A percentile compares a stretch with the other conserved stretches of the same genome.
Conservation (phyloP, 2,329 filamentous ascomycete species). For the Hortaea sp. region DNA sequence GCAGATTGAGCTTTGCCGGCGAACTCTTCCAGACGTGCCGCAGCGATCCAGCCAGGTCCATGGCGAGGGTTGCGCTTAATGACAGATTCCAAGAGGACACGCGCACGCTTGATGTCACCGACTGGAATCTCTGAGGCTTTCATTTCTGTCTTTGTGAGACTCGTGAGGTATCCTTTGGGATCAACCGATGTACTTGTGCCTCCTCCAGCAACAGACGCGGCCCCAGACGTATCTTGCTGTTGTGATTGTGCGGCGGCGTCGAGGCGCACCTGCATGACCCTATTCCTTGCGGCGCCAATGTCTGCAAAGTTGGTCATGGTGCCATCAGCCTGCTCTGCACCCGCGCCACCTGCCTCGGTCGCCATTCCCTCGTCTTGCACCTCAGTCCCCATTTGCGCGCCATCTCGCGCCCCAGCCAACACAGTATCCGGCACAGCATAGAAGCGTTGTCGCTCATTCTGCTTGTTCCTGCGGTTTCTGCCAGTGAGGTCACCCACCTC, state of each 20-base stretch:
- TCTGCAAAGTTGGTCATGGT: constrained; percentile 98
- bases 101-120: constrained; percentile 88
- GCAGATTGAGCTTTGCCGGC: constrained; percentile 87
- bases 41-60: constrained; percentile 90
- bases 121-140: constrained; percentile 74
- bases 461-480: constrained; percentile 76
- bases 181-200: constrained; percentile 89
- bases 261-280: constrained; percentile 85
- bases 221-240: constrained; percentile 47
- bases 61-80: constrained; percentile 96
- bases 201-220: constrained; percentile 47
- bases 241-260: constrained; percentile 66
- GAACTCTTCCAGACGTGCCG: constrained; percentile 81
- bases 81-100: constrained; percentile 87
- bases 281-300: constrained; percentile 91
- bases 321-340: constrained; percentile 53
- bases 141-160: constrained; percentile 69
- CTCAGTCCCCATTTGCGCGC: constrained; percentile 74
- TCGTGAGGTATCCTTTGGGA: constrained; percentile 91
- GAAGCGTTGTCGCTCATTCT: constrained; percentile 67
- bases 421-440: constrained; percentile 97
- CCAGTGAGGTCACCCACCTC: constrained; percentile 95
- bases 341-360: constrained; percentile 33
- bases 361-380: constrained; percentile 63
- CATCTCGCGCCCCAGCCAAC: constrained; percentile 71